phyloP scores from a whole-genome alignment of 2,329 filamentous ascomycete genomes.

The Penicillium digitatum region DNA sequence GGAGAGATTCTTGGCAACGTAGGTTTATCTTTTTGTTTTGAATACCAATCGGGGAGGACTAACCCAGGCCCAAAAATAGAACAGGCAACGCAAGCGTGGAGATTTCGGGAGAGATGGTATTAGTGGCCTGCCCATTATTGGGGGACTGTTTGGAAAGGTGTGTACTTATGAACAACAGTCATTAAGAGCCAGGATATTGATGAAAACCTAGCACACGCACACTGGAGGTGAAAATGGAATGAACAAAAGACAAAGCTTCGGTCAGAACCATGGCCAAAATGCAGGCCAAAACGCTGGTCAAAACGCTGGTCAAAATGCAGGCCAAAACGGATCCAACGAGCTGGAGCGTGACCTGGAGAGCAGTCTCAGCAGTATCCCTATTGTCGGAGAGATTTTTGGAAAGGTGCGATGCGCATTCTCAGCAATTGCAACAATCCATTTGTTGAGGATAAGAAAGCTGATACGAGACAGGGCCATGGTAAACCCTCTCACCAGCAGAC shows the following conservation, averaged over 20 bases:
- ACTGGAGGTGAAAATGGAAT: constrained; percentile 7
- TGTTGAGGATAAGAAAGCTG: neutral
- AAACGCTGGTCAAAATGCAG: constrained; percentile 1
- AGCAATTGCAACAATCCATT: neutral
- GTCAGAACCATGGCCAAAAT: constrained; percentile 11
- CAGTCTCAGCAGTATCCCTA: constrained; percentile 10
- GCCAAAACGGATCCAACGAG: constrained; percentile 4
- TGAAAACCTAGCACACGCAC: neutral
- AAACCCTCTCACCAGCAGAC: neutral
- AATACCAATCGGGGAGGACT: neutral
- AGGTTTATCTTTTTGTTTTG: neutral
- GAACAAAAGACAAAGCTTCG: neutral
- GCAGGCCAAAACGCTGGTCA: constrained; percentile 6
- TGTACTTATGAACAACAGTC: neutral
- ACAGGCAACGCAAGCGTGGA: neutral
- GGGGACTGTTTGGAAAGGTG: constrained; percentile 6
- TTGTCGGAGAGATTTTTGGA: constrained; percentile 12
- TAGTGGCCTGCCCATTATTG: constrained; percentile 1
- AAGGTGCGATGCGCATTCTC: neutral
- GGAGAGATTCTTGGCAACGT: constrained; percentile 4
- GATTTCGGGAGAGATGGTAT: neutral
- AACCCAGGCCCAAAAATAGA: constrained; percentile 7
- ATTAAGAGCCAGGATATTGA: neutral
- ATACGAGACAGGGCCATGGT: neutral
- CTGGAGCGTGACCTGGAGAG: constrained; percentile 1